Conservation (phyloP, 805 yeast species). For the Kurtzmaniella fragi region DNA sequence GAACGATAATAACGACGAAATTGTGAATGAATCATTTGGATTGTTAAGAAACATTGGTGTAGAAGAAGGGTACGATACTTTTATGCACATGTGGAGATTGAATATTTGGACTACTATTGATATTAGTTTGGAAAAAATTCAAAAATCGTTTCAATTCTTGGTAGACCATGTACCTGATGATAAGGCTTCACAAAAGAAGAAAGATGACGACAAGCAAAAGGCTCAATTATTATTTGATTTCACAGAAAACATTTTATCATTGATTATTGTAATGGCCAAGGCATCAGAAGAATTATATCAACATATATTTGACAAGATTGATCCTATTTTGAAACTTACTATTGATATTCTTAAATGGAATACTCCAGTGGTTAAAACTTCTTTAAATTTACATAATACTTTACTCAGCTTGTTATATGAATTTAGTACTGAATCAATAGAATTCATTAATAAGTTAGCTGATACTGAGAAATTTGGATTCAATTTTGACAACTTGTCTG, state of each 20-base stretch:
- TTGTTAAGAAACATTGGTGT: constrained; percentile 72
- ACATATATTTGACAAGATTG: constrained; percentile 42
- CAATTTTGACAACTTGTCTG: background rate
- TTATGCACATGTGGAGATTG: constrained; percentile 70
- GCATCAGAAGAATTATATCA: constrained; percentile 49
- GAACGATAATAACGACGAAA: constrained; percentile 64
- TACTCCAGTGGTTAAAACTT: constrained; percentile 28
- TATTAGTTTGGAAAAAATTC: constrained; percentile 46
- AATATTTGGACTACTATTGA: constrained; percentile 66
- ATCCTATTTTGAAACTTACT: constrained; percentile 34
- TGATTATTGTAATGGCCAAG: constrained; percentile 61
- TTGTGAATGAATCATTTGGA: constrained; percentile 77
- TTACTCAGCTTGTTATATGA: constrained; percentile 56
- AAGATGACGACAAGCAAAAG: constrained; percentile 35
- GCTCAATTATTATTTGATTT: constrained; percentile 54
- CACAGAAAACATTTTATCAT: constrained; percentile 67
- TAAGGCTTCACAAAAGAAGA: constrained; percentile 14
- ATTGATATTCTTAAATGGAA: constrained; percentile 32
- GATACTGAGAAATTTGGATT: constrained; percentile 12
- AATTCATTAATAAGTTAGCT: constrained; percentile 38
- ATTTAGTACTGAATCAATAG: constrained; percentile 53
- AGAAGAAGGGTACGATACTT: constrained; percentile 85
- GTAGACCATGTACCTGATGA: constrained; percentile 13
- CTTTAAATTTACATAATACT: constrained; percentile 45
- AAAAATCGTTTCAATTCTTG: constrained; percentile 43